These are phyloP conservation scores for Sambucus nigra DNA, from an alignment of 129 eudicot genomes.

Conservation along the genomic window DNA sequence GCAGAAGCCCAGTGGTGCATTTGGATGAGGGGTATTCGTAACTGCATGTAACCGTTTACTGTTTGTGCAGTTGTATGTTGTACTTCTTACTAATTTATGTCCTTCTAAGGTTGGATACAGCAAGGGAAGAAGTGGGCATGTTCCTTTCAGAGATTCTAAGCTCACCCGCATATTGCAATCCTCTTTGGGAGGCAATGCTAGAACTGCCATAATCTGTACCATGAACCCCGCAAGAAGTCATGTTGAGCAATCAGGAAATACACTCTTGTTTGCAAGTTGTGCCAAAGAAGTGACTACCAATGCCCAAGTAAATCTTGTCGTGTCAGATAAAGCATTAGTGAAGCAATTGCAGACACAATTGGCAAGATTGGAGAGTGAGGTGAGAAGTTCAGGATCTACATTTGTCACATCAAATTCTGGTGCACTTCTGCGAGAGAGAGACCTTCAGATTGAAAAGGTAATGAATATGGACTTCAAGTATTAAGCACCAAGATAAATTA, in stretches of 20 bases:
- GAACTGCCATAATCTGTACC: constrained; percentile 89
- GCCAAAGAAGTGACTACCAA: constrained; percentile 85
- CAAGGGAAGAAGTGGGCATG: constrained; percentile 78
- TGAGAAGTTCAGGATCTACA: constrained; percentile 28
- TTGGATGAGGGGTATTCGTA: too few relatives aligned
- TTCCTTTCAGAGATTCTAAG: constrained; percentile 86
- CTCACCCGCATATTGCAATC: constrained; percentile 83
- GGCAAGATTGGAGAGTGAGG: constrained; percentile 62
- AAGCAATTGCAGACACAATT: constrained; percentile 80
- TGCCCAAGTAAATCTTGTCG: constrained; percentile 66
- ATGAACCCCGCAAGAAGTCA: constrained; percentile 90
- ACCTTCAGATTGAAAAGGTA: constrained; percentile 72
- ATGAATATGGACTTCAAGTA: too few relatives aligned
- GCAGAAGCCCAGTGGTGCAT: too few relatives aligned
- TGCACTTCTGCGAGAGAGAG: constrained; percentile 52
- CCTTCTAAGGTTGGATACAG: constrained; percentile 26
- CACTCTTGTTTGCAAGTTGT: constrained; percentile 85
- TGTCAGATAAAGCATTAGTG: constrained; percentile 86
- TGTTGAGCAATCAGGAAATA: constrained; percentile 87
- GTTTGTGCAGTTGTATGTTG: background rate
- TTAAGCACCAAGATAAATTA: too few relatives aligned
- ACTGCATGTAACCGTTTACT: too few relatives aligned
- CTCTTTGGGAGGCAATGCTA: constrained; percentile 78
- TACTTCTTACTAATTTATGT: constrained; percentile 6
- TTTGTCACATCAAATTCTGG: constrained; percentile 20